Percentiles rank a stretch among this genome's conserved stretches.
These are phyloP conservation scores for Collybia nuda DNA, from an alignment of 768 basidiomycete genomes.

Conservation along the genomic window DNA sequence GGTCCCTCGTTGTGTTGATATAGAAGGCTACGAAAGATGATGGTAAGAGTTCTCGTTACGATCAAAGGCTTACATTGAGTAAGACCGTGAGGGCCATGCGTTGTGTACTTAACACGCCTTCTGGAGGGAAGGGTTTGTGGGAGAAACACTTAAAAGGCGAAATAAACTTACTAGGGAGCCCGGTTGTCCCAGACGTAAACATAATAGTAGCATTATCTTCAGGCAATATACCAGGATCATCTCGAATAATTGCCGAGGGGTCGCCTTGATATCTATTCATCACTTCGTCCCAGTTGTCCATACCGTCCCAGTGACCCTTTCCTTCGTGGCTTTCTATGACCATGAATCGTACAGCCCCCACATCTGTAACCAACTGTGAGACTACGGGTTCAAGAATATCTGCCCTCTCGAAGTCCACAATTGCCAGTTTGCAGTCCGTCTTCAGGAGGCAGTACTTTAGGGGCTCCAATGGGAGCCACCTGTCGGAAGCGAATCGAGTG, in stretches of 20 bases:
- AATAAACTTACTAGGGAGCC: background rate
- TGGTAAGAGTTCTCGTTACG: background rate
- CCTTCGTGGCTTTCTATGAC: constrained; percentile 34
- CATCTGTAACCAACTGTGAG: constrained; percentile 24
- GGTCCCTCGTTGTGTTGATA: too few relatives aligned
- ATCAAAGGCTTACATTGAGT: constrained; percentile 31
- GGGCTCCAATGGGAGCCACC: constrained; percentile 40
- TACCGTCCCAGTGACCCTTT: constrained; percentile 41
- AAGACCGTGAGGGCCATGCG: constrained; percentile 47
- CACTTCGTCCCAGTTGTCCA: constrained; percentile 36
- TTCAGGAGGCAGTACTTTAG: constrained; percentile 44
- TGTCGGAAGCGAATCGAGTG: constrained; percentile 10
- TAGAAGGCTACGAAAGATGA: too few relatives aligned
- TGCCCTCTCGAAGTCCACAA: constrained; percentile 48
- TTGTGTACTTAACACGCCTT: constrained; percentile 57
- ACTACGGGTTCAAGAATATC: constrained; percentile 29
- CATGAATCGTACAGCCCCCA: constrained; percentile 35
- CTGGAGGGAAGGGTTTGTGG: constrained; percentile 13
- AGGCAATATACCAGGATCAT: constrained; percentile 31
- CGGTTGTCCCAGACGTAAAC: constrained; percentile 48
- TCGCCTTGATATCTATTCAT: constrained; percentile 32
- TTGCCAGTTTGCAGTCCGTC: constrained; percentile 39
- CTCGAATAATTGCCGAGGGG: constrained; percentile 22
- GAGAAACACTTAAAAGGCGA: background rate
- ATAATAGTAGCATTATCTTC: constrained; percentile 53